Conservation (phyloP, 2,329 filamentous ascomycete species). For the Ascochyta fabae region DNA sequence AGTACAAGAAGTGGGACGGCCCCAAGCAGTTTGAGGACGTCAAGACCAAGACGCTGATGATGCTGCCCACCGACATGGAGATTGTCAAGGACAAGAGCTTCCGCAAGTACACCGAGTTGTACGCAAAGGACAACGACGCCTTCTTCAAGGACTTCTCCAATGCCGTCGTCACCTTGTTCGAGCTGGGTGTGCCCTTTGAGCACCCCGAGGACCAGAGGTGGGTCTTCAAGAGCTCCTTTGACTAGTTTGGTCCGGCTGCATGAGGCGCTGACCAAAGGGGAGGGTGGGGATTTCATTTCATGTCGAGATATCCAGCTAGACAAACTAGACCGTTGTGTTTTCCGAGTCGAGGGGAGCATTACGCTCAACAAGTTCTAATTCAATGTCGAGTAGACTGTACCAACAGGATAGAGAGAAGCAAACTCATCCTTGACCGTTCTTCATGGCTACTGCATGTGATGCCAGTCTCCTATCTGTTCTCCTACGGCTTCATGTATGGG, state of each 20-base stretch:
- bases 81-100: slow-evolving; percentile 89
- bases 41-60: slow-evolving; percentile 88
- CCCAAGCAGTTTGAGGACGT: slow-evolving; percentile 91
- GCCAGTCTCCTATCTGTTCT: too few species aligned
- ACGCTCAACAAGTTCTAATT: not conserved
- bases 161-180: slow-evolving; percentile 82
- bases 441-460: not conserved
- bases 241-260: slow-evolving; percentile 24
- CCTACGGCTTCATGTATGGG: too few species aligned
- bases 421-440: not conserved
- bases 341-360: slow-evolving; percentile 4
- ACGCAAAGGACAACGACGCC: slow-evolving; percentile 85
- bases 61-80: slow-evolving; percentile 91
- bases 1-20: slow-evolving; percentile 95
- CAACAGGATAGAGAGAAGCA: not conserved
- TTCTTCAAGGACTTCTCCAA: slow-evolving; percentile 95
- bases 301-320: slow-evolving; percentile 44
- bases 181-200: slow-evolving; percentile 90
- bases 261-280: not conserved
- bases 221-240: slow-evolving; percentile 55
- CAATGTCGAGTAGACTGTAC: slow-evolving; percentile 1
- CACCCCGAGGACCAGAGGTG: slow-evolving; percentile 54
- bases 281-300: slow-evolving; percentile 16
- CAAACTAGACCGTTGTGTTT: slow-evolving; percentile 26
- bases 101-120: slow-evolving; percentile 79